phyloP scores from a whole-genome alignment of 2,329 filamentous ascomycete genomes.

The Aspergillus novofumigatus region DNA sequence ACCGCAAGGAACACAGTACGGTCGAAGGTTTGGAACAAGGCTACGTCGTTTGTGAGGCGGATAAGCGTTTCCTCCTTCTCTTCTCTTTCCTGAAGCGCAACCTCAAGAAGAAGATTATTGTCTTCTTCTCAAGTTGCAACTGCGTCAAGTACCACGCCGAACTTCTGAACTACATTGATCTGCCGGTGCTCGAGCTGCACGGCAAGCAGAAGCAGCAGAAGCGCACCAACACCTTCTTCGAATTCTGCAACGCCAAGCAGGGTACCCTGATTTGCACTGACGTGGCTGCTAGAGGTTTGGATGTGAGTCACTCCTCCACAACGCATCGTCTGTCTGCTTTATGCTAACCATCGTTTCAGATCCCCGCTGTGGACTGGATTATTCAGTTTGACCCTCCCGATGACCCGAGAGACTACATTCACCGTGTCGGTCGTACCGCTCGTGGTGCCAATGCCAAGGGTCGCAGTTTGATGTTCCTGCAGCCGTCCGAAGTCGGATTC shows the following conservation, averaged over 20 bases:
- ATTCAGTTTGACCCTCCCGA: conserved; percentile 94
- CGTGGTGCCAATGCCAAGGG: conserved; percentile 79
- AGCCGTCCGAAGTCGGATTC: conserved; percentile 90
- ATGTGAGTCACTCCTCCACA: conserved; percentile 51
- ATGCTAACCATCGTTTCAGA: conserved; percentile 45
- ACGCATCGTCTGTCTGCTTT: background rate
- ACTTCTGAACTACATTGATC: conserved; percentile 94
- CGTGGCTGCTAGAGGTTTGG: conserved; percentile 88
- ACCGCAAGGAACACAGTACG: conserved; percentile 82
- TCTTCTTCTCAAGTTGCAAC: conserved; percentile 90
- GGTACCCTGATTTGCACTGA: conserved; percentile 95
- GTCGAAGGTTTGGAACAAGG: conserved; percentile 94
- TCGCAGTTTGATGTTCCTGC: conserved; percentile 85
- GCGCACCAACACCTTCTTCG: conserved; percentile 97
- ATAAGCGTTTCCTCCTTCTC: conserved; percentile 87
- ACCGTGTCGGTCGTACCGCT: conserved; percentile 92
- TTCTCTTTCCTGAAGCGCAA: conserved; percentile 93
- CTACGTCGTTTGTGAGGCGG: conserved; percentile 88
- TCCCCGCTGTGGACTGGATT: conserved; percentile 93
- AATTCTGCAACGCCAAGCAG: conserved; percentile 80
- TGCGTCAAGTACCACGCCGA: conserved; percentile 95
- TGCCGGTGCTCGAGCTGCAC: conserved; percentile 80
- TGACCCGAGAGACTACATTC: conserved; percentile 86
- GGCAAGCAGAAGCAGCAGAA: conserved; percentile 99
- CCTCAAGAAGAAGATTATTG: conserved; percentile 94